phyloP scores from a whole-genome alignment of 805 yeast species.

The Ogataea naganishii region DNA sequence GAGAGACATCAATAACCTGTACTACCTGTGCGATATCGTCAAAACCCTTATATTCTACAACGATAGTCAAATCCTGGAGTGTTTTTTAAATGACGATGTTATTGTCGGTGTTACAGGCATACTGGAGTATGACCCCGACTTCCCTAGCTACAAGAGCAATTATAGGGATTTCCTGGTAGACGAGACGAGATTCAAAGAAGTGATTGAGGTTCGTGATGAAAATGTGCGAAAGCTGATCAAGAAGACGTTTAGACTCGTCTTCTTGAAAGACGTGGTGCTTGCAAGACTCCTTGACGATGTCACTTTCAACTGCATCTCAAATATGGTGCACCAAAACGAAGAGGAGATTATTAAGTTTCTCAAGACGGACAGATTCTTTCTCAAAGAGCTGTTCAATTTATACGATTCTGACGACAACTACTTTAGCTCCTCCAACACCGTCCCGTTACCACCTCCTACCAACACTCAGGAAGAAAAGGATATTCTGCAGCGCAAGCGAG shows the following conservation, averaged over 20 bases:
- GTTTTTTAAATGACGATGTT: slow-evolving; percentile 42
- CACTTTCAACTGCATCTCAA: slow-evolving; percentile 55
- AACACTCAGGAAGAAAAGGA: too few relatives aligned
- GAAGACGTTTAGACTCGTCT: slow-evolving; percentile 70
- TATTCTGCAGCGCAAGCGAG: slow-evolving; percentile 35
- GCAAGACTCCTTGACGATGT: slow-evolving; percentile 80
- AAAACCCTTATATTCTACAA: slow-evolving; percentile 66
- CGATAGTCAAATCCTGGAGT: slow-evolving; percentile 53
- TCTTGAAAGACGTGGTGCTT: slow-evolving; percentile 78
- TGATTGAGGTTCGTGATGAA: slow-evolving; percentile 49
- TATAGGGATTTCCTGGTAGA: slow-evolving; percentile 58
- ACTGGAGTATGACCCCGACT: slow-evolving; percentile 85
- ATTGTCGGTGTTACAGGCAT: slow-evolving; percentile 65
- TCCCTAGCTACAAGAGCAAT: slow-evolving; percentile 71
- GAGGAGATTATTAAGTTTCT: slow-evolving; percentile 55
- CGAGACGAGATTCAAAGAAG: slow-evolving; percentile 58
- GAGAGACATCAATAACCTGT: slow-evolving; percentile 46
- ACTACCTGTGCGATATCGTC: slow-evolving; percentile 61
- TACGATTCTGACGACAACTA: slow-evolving; percentile 27
- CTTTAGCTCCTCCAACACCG: neutral
- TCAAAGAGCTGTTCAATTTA: slow-evolving; percentile 48
- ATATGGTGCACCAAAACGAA: slow-evolving; percentile 62
- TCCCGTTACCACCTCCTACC: too few relatives aligned
- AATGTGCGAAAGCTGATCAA: slow-evolving; percentile 46
- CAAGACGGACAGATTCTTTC: slow-evolving; percentile 41